Conservation (phyloP, 306 rosid species). For the Malus sylvestris region DNA sequence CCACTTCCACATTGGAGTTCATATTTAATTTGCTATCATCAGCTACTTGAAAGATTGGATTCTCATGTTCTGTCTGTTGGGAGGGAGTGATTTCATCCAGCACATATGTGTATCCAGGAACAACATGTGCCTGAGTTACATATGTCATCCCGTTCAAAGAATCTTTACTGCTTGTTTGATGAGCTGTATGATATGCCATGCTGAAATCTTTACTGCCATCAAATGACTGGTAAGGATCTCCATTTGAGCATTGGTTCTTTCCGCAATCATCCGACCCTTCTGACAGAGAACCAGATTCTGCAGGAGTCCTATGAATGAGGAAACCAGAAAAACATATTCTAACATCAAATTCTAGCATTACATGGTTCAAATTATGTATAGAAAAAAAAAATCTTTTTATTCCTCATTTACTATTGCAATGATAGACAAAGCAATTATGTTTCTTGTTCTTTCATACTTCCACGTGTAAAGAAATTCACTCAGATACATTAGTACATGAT, state of each 20-base stretch:
- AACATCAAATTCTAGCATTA: constrained; percentile 23
- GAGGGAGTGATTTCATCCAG: constrained; percentile 41
- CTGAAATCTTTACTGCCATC: constrained; percentile 55
- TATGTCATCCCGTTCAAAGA: constrained; percentile 31
- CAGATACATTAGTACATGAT: background rate
- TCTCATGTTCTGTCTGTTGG: constrained; percentile 22
- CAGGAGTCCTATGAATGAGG: constrained; percentile 60
- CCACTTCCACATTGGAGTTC: constrained; percentile 37
- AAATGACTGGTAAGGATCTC: constrained; percentile 39
- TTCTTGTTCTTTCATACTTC: background rate
- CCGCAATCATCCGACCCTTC: constrained; percentile 56
- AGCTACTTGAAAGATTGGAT: constrained; percentile 38
- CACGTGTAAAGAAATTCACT: background rate
- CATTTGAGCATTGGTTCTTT: constrained; percentile 39
- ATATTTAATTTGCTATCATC: constrained; percentile 49
- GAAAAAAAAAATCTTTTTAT: background rate
- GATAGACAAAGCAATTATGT: background rate
- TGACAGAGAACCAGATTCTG: constrained; percentile 54
- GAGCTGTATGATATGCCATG: constrained; percentile 51
- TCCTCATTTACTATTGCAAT: background rate
- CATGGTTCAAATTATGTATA: constrained; percentile 5
- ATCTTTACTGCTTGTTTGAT: constrained; percentile 25
- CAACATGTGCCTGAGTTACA: constrained; percentile 30
- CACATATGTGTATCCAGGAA: constrained; percentile 45
- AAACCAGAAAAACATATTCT: constrained; percentile 19